Evolutionary conservation across 2,329 filamentous ascomycete genomes (phyloP).

Genomic region (Neurospora crassa): DNA sequence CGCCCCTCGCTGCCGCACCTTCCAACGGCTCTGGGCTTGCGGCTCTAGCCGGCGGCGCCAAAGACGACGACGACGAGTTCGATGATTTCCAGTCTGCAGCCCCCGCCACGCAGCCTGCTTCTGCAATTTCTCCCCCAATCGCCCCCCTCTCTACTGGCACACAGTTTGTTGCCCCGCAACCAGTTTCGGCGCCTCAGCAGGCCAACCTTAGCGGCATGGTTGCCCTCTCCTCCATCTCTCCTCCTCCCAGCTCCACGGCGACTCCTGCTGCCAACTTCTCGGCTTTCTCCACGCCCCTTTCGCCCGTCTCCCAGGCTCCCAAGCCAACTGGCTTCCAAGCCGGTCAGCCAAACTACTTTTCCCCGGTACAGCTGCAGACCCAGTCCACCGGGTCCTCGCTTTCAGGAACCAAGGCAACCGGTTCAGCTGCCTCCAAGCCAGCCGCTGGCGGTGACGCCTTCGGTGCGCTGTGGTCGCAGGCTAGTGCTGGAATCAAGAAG

Average conservation of each 20-base stretch:
- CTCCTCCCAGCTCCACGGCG: slow-evolving; percentile 48
- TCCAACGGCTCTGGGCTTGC: slow-evolving; percentile 39
- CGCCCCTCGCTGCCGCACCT: slow-evolving; percentile 31
- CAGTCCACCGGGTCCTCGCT: slow-evolving; percentile 9
- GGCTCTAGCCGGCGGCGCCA: slow-evolving; percentile 37
- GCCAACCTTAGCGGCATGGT: slow-evolving; percentile 73
- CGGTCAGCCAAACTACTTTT: slow-evolving; percentile 87
- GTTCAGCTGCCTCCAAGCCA: slow-evolving; percentile 40
- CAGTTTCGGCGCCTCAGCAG: slow-evolving; percentile 73
- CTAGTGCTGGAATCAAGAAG: slow-evolving; percentile 69
- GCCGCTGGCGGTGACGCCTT: slow-evolving; percentile 72
- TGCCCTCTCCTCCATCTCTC: slow-evolving; percentile 71
- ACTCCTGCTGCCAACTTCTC: slow-evolving; percentile 54
- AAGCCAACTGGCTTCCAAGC: slow-evolving; percentile 63
- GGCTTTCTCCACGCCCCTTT: slow-evolving; percentile 44
- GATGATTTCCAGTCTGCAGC: slow-evolving; percentile 94
- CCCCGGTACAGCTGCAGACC: slow-evolving; percentile 53
- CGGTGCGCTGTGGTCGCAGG: slow-evolving; percentile 73
- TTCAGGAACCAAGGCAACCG: slow-evolving; percentile 30
- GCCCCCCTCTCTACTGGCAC: slow-evolving; percentile 46
- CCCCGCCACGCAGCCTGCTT: slow-evolving; percentile 37
- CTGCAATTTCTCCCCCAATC: slow-evolving; percentile 35
- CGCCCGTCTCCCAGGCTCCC: slow-evolving; percentile 32
- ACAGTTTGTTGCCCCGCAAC: slow-evolving; percentile 74
- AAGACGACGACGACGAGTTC: slow-evolving; percentile 77